These are phyloP conservation scores for Elsinoe perseae DNA, from an alignment of 2,329 filamentous ascomycete genomes.

Conservation along the genomic window DNA sequence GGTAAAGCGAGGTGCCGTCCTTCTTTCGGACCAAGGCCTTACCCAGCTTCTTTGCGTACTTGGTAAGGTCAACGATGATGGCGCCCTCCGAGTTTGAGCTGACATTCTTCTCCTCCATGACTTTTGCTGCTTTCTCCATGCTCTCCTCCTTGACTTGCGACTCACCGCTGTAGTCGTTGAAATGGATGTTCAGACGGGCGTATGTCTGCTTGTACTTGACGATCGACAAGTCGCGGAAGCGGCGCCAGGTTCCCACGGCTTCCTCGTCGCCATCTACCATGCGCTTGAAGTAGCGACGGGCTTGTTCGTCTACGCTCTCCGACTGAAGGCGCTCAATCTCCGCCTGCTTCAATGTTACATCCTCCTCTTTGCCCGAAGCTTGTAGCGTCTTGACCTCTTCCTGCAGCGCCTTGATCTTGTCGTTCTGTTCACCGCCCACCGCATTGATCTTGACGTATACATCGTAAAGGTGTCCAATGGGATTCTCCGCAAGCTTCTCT, in stretches of 20 bases:
- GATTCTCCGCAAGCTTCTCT: constrained; percentile 60
- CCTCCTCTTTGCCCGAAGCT: constrained; percentile 39
- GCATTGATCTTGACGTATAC: constrained; percentile 71
- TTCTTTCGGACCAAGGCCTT: constrained; percentile 60
- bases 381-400: constrained; percentile 37
- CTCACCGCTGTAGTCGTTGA: constrained; percentile 62
- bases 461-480: constrained; percentile 74
- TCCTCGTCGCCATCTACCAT: constrained; percentile 57
- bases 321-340: constrained; percentile 44
- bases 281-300: constrained; percentile 61
- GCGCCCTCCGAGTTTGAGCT: constrained; percentile 59
- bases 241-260: constrained; percentile 54
- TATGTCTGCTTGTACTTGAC: constrained; percentile 58
- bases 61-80: constrained; percentile 60
- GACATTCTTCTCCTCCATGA: constrained; percentile 52
- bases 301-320: constrained; percentile 62
- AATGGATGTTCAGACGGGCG: constrained; percentile 56
- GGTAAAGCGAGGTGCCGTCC: constrained; percentile 60
- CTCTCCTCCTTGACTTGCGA: constrained; percentile 57
- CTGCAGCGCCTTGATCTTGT: constrained; percentile 48
- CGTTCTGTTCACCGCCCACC: constrained; percentile 57
- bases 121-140: constrained; percentile 52
- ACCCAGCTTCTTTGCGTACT: constrained; percentile 61
- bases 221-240: constrained; percentile 57
- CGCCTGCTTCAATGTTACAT: constrained; percentile 41